These are phyloP conservation scores for Fusarium transvaalense DNA, from an alignment of 2,329 filamentous ascomycete species.

Conservation along the genomic window DNA sequence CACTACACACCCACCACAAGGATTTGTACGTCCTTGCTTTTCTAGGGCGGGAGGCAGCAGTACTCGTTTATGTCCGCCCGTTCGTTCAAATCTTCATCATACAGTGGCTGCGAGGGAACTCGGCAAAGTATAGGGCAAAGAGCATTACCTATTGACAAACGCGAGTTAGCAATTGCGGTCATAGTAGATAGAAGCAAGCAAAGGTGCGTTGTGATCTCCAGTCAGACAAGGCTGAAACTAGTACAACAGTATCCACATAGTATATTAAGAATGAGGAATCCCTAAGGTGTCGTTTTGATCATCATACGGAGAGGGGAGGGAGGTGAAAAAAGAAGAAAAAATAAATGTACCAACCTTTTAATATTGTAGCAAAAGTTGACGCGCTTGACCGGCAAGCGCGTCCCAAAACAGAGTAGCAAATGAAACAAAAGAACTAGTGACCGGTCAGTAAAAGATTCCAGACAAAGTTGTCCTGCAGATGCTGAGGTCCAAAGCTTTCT, in stretches of 20 bases:
- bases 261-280: conserved; percentile 78
- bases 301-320: conserved; percentile 62
- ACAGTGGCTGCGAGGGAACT: conserved; percentile 46
- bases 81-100: conserved; percentile 78
- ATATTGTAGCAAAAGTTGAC: conserved; percentile 17
- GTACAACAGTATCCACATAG: conserved; percentile 71
- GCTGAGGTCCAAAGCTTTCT: conserved; percentile 56
- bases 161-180: conserved; percentile 54
- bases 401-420: conserved; percentile 3
- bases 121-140: conserved; percentile 12
- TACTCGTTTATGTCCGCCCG: conserved; percentile 76
- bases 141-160: conserved; percentile 58
- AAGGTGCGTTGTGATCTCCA: conserved; percentile 52
- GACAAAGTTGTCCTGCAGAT: conserved; percentile 19
- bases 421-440: conserved; percentile 16
- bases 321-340: conserved; percentile 1
- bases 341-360: conserved; percentile 62
- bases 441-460: conserved; percentile 34
- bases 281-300: conserved; percentile 72
- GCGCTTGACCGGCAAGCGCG: conserved; percentile 17
- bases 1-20: conserved; percentile 64
- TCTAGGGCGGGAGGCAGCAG: conserved; percentile 60
- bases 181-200: conserved; percentile 21
- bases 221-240: conserved; percentile 79
- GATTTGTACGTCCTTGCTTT: conserved; percentile 73